Evolutionary conservation across 495 filamentous ascomycete species (phyloP).

Genomic region (Penicillium diatomitis): DNA sequence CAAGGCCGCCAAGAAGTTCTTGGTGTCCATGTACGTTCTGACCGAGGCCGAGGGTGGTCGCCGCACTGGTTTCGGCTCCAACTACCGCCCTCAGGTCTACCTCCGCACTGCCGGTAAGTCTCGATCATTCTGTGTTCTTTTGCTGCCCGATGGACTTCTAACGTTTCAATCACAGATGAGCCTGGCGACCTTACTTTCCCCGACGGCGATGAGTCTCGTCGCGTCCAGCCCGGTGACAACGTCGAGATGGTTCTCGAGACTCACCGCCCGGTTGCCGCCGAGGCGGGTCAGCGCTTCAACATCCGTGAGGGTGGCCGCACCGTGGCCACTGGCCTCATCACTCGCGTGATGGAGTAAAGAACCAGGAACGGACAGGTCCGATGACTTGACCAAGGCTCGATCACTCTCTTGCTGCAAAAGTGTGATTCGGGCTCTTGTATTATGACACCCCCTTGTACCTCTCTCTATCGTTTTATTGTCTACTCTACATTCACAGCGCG

Average conservation of each 20-base stretch:
- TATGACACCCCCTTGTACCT: conserved; percentile 17
- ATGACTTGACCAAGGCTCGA: conserved; percentile 1
- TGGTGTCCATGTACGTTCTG: conserved; percentile 91
- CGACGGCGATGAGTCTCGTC: conserved; percentile 62
- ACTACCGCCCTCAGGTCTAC: conserved; percentile 95
- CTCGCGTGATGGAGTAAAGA: conserved; percentile 54
- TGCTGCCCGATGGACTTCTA: neutral
- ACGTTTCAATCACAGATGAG: conserved; percentile 49
- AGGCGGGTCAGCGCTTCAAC: conserved; percentile 89
- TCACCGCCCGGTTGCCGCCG: conserved; percentile 72
- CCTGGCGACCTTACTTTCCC: conserved; percentile 72
- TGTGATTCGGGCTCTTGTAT: conserved; percentile 21
- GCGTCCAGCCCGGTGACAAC: conserved; percentile 97
- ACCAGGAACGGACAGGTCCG: conserved; percentile 12
- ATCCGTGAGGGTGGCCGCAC: conserved; percentile 92
- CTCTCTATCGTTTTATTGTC: conserved; percentile 23
- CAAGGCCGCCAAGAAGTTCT: conserved; percentile 79
- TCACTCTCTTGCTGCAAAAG: conserved; percentile 1
- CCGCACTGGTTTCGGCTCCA: conserved; percentile 83
- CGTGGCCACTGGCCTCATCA: conserved; percentile 86
- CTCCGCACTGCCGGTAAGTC: conserved; percentile 74
- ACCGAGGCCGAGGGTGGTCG: conserved; percentile 96
- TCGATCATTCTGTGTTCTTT: no score
- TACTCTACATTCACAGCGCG: conserved; percentile 27
- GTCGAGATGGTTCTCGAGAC: conserved; percentile 86